Evolutionary conservation across 2,329 filamentous ascomycete genomes (phyloP), one percentile per base, ranked within the genome.

Genomic region (Didymella arachidicola): DNA sequence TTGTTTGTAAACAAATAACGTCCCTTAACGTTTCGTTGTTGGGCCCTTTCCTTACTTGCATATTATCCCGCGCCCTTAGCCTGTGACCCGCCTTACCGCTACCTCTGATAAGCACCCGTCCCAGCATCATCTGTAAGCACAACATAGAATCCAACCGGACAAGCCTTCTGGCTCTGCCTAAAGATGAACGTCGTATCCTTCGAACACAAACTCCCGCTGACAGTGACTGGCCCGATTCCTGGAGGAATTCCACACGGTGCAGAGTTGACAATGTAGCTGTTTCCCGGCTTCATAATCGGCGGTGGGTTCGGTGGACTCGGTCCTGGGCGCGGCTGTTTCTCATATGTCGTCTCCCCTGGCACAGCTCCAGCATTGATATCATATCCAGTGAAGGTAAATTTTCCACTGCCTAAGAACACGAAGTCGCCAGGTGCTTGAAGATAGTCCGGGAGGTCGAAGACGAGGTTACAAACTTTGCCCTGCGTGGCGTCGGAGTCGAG

Each of bases 391-490:
- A 72, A 72, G 1, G 55, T 65, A 47, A 73, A 72, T 19, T 64
- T 50, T 0, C 70, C 68, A 19, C 42, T 54, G 18, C 70, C 70
- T 0, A 30, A 19, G 49, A 66, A 67, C 18, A 48, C 44, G 36
- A 64, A 69, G 12, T 57, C 54, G 34, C 62, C 65, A 5, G 58
- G 62, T 18, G 65, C 68, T 32, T 64, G 49, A 4, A 52, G 22
- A 32, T 51, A 36, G 42, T 43, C 58, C 1, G 70, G 65, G 49
- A 74, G 67, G 41, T 73, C 65, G 61, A 74, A 74, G 46, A 69
- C 66, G 30, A 73, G 67, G 51, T 64, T 68, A 62, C 72, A 74
- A 29, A 68, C 63, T 43, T 74, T 74, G 61, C 63, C 65, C 25
- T 68, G 65, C 10, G 60, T 62, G 41, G 50, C 55, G 27, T 60